These are phyloP conservation scores for Aspergillus fischeri DNA, from an alignment of 2,329 filamentous ascomycete genomes.

Conservation along the genomic window DNA sequence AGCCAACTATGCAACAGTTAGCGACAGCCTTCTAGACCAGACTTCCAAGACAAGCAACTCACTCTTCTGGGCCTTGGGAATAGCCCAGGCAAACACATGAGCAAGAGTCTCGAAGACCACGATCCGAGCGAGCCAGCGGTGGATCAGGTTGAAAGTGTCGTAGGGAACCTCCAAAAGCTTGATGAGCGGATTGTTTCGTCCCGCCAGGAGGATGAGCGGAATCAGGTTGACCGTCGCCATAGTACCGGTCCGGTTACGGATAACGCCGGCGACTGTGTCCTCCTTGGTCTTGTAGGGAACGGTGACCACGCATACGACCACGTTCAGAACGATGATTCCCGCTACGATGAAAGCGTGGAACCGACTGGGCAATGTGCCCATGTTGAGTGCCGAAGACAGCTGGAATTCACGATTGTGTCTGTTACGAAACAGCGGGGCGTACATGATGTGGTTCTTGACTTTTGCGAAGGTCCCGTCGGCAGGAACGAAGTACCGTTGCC, in stretches of 20 bases:
- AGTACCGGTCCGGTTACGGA: conserved; percentile 42
- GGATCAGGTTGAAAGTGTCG: conserved; percentile 55
- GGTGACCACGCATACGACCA: conserved; percentile 49
- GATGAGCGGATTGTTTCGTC: conserved; percentile 43
- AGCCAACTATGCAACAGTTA: conserved; percentile 46
- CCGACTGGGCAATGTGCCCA: conserved; percentile 45
- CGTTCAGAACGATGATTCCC: conserved; percentile 41
- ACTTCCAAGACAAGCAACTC: conserved; percentile 1
- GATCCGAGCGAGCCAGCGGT: conserved; percentile 74
- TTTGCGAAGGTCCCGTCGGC: conserved; percentile 56
- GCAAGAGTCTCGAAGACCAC: conserved; percentile 65
- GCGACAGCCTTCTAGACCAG: conserved; percentile 29
- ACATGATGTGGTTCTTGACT: conserved; percentile 64
- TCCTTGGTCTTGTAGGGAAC: conserved; percentile 37
- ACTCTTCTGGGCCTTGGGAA: conserved; percentile 57
- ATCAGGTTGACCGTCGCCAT: conserved; percentile 44
- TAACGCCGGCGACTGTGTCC: conserved; percentile 31
- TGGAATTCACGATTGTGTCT: conserved; percentile 45
- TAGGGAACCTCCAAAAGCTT: conserved; percentile 40
- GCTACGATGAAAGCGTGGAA: conserved; percentile 42
- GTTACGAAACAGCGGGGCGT: conserved; percentile 42
- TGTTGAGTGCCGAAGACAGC: conserved; percentile 40
- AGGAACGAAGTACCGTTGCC: conserved; percentile 71
- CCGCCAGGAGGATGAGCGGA: conserved; percentile 40
- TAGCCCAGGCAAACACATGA: conserved; percentile 69